Conservation (phyloP, 768 basidiomycete genomes). For the Leccinum olivaceopallidum region DNA sequence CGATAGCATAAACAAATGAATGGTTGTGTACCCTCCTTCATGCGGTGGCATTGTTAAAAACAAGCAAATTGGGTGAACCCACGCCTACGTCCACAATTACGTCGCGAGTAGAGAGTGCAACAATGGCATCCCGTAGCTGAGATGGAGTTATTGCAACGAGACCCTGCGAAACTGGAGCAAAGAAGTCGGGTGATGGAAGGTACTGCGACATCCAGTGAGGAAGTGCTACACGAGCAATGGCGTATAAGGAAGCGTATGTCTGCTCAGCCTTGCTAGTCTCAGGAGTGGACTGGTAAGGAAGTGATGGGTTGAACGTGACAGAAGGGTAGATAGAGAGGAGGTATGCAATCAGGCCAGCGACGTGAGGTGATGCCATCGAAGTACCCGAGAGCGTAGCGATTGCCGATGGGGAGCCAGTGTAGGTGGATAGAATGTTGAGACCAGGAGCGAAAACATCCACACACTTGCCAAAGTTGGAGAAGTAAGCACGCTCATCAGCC, state of each 20-base stretch:
- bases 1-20: conserved; percentile 5
- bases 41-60: conserved; percentile 77
- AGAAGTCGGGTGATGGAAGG: conserved; percentile 53
- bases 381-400: conserved; percentile 83
- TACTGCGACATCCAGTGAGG: conserved; percentile 58
- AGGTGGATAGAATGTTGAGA: conserved; percentile 89
- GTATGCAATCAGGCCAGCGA: conserved; percentile 89
- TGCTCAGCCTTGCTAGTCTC: conserved; percentile 36
- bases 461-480: conserved; percentile 90
- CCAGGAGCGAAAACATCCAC: conserved; percentile 95
- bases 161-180: conserved; percentile 44
- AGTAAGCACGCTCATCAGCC: conserved; percentile 79
- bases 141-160: conserved; percentile 54
- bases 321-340: conserved; percentile 86
- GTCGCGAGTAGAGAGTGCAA: conserved; percentile 55
- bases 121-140: conserved; percentile 75
- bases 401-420: conserved; percentile 61
- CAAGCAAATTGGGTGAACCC: conserved; percentile 67
- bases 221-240: conserved; percentile 52
- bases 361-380: conserved; percentile 95
- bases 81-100: conserved; percentile 47
- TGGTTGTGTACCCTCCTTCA: conserved; percentile 1
- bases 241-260: conserved; percentile 49
- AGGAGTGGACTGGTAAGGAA: conserved; percentile 40
- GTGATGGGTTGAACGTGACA: conserved; percentile 53